Percentiles rank a stretch among this genome's conserved stretches.
phyloP scores from a whole-genome alignment of 495 filamentous ascomycete genomes.

The Daldinia decipiens region DNA sequence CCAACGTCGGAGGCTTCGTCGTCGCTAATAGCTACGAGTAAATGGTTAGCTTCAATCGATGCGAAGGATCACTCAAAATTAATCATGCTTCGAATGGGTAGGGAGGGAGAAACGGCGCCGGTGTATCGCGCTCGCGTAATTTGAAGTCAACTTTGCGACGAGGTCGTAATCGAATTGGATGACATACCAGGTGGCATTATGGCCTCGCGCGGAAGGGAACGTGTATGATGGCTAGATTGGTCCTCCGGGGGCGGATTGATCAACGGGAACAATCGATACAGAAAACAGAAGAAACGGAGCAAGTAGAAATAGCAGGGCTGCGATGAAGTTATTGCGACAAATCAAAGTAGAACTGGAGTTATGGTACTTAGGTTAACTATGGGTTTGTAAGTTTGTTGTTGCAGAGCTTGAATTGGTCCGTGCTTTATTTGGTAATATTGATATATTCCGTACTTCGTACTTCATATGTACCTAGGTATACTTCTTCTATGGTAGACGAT shows the following conservation, averaged over 20 bases:
- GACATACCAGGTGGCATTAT: slow-evolving; percentile 47
- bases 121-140: slow-evolving; percentile 20
- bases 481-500: too few species aligned
- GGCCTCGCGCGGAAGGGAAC: background rate
- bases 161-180: background rate
- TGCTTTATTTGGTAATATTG: slow-evolving; percentile 6
- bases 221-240: background rate
- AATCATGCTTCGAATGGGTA: background rate
- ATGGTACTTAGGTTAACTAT: background rate
- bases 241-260: background rate
- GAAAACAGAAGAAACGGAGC: background rate
- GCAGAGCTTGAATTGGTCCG: slow-evolving; percentile 8
- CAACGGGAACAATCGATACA: background rate
- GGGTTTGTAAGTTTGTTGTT: slow-evolving; percentile 4
- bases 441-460: too few species aligned
- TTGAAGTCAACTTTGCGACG: slow-evolving; percentile 10
- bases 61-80: background rate
- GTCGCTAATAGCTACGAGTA: slow-evolving; percentile 51
- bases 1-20: slow-evolving; percentile 53
- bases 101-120: background rate
- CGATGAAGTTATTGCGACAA: slow-evolving; percentile 33
- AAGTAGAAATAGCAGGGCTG: slow-evolving; percentile 11
- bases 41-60: slow-evolving; percentile 9
- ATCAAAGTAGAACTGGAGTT: slow-evolving; percentile 9
- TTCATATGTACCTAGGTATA: too few species aligned